A percentile compares a stretch with the other conserved stretches of the same genome.
Conservation (phyloP, 208 protist species). For the Trypanosomatidae sp. region DNA sequence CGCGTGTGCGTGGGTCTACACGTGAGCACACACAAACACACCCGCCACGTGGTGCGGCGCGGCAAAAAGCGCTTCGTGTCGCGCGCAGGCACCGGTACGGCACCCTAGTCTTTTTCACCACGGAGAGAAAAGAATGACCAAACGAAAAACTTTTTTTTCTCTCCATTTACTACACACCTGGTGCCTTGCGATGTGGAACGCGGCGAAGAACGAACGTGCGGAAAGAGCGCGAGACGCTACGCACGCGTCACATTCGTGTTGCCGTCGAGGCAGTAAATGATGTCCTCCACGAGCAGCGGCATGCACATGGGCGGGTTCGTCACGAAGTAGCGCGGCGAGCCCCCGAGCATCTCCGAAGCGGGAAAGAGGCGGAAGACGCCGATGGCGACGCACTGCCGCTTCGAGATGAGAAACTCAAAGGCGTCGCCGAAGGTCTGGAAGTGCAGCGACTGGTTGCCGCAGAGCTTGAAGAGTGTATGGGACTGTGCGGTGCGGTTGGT, state of each 20-base stretch:
- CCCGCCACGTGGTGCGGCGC: too few relatives aligned
- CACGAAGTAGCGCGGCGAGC: conserved; percentile 82
- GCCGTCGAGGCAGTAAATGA: conserved; percentile 82
- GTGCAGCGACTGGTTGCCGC: conserved; percentile 65
- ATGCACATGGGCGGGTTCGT: conserved; percentile 78
- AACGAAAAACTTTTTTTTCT: too few relatives aligned
- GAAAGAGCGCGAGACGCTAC: too few relatives aligned
- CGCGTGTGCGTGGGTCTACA: too few relatives aligned
- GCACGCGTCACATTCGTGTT: background rate
- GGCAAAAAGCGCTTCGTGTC: too few relatives aligned
- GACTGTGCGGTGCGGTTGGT: conserved; percentile 31
- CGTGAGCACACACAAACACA: too few relatives aligned
- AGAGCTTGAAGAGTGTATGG: conserved; percentile 77
- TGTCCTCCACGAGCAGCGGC: conserved; percentile 75
- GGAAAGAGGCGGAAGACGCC: conserved; percentile 86
- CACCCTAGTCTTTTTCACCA: too few relatives aligned
- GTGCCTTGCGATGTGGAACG: too few relatives aligned
- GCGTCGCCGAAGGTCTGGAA: conserved; percentile 82
- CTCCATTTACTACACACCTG: too few relatives aligned
- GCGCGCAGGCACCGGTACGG: too few relatives aligned
- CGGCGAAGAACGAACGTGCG: too few relatives aligned
- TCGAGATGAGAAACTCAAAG: conserved; percentile 71
- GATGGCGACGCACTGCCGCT: conserved; percentile 72
- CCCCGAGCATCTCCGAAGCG: conserved; percentile 41
- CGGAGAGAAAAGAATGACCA: too few relatives aligned